A percentile compares a stretch with the other conserved stretches of the same genome.
Conservation (phyloP, 768 basidiomycete genomes). For the Tubosaeta brunneosetosa region DNA sequence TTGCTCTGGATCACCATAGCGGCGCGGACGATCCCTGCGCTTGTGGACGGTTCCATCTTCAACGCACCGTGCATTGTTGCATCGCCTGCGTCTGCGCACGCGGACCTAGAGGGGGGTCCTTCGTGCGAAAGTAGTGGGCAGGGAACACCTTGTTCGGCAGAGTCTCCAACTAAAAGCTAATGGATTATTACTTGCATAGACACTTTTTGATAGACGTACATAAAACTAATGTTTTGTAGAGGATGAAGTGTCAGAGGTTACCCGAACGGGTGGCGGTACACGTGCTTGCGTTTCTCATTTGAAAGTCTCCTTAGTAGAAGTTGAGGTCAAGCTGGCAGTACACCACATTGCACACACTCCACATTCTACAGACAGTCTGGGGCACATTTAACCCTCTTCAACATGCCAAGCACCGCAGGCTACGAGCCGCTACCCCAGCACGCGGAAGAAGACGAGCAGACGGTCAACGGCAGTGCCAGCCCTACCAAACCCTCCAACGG, state of each 20-base stretch:
- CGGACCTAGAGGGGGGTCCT: constrained; percentile 9
- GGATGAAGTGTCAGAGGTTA: background rate
- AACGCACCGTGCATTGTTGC: constrained; percentile 40
- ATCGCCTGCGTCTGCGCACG: background rate
- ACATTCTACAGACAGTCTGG: constrained; percentile 5
- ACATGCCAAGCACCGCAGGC: constrained; percentile 42
- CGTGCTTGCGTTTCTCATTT: background rate
- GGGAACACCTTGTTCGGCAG: background rate
- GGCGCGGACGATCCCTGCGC: constrained; percentile 39
- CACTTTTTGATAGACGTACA: background rate
- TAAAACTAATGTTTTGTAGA: background rate
- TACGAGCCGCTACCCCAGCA: constrained; percentile 45
- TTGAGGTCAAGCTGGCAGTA: constrained; percentile 2
- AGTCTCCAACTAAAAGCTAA: background rate
- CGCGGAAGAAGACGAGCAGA: constrained; percentile 37
- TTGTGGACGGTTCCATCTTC: constrained; percentile 47
- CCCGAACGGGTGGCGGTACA: constrained; percentile 20
- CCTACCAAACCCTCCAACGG: constrained; percentile 24
- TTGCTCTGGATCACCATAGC: constrained; percentile 40
- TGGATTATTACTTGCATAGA: background rate
- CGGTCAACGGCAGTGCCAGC: constrained; percentile 31
- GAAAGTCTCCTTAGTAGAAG: constrained; percentile 9
- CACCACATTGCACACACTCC: constrained; percentile 13
- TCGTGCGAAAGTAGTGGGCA: background rate
- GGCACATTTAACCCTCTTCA: constrained; percentile 2